Evolutionary conservation across 2,329 filamentous ascomycete genomes (phyloP).

Genomic region (Tympanopsis confertula): DNA sequence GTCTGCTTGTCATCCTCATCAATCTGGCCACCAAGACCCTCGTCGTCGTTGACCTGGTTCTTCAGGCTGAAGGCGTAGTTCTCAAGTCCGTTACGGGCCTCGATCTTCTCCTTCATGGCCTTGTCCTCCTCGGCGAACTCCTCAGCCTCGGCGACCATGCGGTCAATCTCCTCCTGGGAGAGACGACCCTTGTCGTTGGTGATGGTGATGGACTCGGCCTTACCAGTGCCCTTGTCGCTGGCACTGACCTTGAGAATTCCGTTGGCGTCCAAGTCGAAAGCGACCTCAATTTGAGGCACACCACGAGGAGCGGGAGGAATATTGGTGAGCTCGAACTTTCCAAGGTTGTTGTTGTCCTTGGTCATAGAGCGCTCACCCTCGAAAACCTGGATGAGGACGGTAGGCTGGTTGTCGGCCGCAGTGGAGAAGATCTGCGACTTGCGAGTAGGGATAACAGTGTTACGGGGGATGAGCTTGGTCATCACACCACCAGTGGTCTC

Average conservation of each 20-base stretch:
- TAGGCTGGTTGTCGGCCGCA: slow-evolving; percentile 89
- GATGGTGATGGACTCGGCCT: slow-evolving; percentile 94
- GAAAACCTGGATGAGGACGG: slow-evolving; percentile 88
- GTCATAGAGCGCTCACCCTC: slow-evolving; percentile 91
- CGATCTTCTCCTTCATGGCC: slow-evolving; percentile 91
- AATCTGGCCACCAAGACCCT: slow-evolving; percentile 95
- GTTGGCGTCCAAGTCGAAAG: slow-evolving; percentile 95
- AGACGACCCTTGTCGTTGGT: slow-evolving; percentile 99
- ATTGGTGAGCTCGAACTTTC: slow-evolving; percentile 95
- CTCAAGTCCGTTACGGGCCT: slow-evolving; percentile 91
- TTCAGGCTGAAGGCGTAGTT: slow-evolving; percentile 99
- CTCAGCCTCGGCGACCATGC: slow-evolving; percentile 97
- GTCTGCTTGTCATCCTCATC: slow-evolving; percentile 97
- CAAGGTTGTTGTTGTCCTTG: slow-evolving; percentile 93
- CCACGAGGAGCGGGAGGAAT: slow-evolving; percentile 92
- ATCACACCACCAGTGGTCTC: slow-evolving; percentile 96
- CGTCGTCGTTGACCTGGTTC: slow-evolving; percentile 97
- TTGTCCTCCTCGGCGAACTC: slow-evolving; percentile 99
- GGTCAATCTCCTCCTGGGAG: slow-evolving; percentile 92
- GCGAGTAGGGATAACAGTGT: slow-evolving; percentile 87
- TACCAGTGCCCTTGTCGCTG: slow-evolving; percentile 95
- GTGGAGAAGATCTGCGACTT: slow-evolving; percentile 98
- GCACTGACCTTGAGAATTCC: slow-evolving; percentile 95
- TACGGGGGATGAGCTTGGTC: slow-evolving; percentile 91
- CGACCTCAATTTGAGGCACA: slow-evolving; percentile 95